Evolutionary conservation across 2,329 filamentous ascomycete genomes (phyloP).

Genomic region (Rhynchosporium secalis): DNA sequence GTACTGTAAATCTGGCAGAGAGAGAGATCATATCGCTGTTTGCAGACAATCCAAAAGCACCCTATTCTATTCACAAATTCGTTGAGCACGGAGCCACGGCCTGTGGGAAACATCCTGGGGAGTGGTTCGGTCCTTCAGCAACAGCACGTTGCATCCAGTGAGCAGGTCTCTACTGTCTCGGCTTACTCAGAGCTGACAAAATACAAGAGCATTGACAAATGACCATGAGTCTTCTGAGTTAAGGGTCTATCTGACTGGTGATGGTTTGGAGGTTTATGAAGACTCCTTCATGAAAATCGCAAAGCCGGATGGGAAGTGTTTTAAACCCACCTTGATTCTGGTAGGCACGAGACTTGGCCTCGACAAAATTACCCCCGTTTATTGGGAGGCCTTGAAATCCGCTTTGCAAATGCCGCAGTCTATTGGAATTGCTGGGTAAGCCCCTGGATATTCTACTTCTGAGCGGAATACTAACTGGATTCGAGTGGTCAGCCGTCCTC

Average conservation of each 20-base stretch:
- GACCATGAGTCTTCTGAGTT: slow-evolving; percentile 62
- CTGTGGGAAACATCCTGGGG: slow-evolving; percentile 91
- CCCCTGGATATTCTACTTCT: not conserved
- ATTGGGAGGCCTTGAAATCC: slow-evolving; percentile 89
- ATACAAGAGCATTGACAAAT: slow-evolving; percentile 69
- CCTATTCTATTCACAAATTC: slow-evolving; percentile 94
- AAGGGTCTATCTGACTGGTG: slow-evolving; percentile 84
- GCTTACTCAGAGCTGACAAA: slow-evolving; percentile 22
- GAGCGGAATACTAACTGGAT: slow-evolving; percentile 12
- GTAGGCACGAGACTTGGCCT: slow-evolving; percentile 89
- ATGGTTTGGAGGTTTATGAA: slow-evolving; percentile 90
- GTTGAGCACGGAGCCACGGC: slow-evolving; percentile 82
- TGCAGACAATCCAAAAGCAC: slow-evolving; percentile 80
- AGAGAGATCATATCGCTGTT: slow-evolving; percentile 75
- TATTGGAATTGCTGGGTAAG: slow-evolving; percentile 91
- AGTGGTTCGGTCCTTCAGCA: slow-evolving; percentile 99
- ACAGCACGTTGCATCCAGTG: slow-evolving; percentile 93
- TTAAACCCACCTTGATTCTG: slow-evolving; percentile 84
- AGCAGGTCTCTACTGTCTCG: slow-evolving; percentile 39
- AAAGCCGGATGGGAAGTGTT: slow-evolving; percentile 61
- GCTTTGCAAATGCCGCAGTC: slow-evolving; percentile 86
- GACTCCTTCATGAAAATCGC: slow-evolving; percentile 82
- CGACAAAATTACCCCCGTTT: slow-evolving; percentile 90
- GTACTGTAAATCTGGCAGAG: slow-evolving; percentile 59
- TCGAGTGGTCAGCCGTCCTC: slow-evolving; percentile 84